A percentile compares a stretch with the other conserved stretches of the same genome.
phyloP scores from a whole-genome alignment of 441 rosid genomes.

The Bocquillonia castaneifolia region DNA sequence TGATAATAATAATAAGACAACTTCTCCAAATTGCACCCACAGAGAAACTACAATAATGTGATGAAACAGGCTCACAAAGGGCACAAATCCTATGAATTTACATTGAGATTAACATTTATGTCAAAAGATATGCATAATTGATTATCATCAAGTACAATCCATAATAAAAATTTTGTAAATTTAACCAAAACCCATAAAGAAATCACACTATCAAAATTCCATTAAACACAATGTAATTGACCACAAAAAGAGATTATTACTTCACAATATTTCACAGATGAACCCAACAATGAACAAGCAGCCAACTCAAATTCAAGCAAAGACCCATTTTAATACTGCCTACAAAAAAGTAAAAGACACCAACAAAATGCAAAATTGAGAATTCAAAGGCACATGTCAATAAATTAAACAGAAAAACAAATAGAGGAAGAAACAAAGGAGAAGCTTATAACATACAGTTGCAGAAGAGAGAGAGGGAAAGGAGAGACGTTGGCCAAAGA shows the following conservation, averaged over 20 bases:
- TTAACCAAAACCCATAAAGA: neutral
- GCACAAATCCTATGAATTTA: neutral
- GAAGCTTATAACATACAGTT: constrained; percentile 50
- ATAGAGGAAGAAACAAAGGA: neutral
- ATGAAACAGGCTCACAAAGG: neutral
- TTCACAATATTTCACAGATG: neutral
- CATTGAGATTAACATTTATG: no score
- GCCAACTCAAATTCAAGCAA: constrained; percentile 12
- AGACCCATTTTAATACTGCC: constrained; percentile 10
- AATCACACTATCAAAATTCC: neutral
- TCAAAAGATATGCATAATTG: no score
- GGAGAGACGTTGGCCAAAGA: constrained; percentile 66
- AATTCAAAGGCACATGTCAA: neutral
- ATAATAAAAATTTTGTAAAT: neutral
- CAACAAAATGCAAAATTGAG: neutral
- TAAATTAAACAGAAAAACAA: neutral
- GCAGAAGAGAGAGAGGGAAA: constrained; percentile 35
- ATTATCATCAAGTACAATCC: no score
- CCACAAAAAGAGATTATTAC: neutral
- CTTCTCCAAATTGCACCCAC: no score
- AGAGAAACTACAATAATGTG: no score
- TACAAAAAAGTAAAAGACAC: neutral
- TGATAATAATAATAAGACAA: no score
- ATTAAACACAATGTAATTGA: neutral
- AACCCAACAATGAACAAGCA: neutral